These are phyloP conservation scores for Theobroma grandiflorum DNA, from an alignment of 441 rosid species.

Conservation along the genomic window DNA sequence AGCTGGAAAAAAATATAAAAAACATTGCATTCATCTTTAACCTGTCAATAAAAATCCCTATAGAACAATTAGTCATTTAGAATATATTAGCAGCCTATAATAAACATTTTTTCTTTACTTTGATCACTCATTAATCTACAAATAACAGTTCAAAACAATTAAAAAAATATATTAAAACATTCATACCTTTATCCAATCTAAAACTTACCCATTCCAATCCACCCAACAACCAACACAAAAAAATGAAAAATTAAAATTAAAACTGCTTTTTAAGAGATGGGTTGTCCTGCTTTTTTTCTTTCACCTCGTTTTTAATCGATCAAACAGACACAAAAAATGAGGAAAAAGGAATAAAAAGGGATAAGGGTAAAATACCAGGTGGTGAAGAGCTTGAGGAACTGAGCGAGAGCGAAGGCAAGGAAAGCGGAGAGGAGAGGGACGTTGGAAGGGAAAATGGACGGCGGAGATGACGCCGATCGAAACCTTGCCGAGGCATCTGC, in stretches of 20 bases:
- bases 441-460: conserved; percentile 48
- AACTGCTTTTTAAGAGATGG: neutral
- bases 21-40: neutral
- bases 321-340: neutral
- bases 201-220: neutral
- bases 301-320: neutral
- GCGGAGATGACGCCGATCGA: conserved; percentile 42
- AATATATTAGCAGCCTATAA: neutral
- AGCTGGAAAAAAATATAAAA: neutral
- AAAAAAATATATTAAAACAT: neutral
- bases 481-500: conserved; percentile 47
- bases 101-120: neutral
- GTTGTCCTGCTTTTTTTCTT: neutral
- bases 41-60: neutral
- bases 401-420: conserved; percentile 61
- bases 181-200: neutral
- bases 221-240: neutral
- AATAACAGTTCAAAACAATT: neutral
- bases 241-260: neutral
- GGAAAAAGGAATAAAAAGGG: neutral
- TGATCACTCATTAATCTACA: conserved; percentile 1
- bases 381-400: conserved; percentile 69
- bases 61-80: neutral
- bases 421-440: conserved; percentile 60
- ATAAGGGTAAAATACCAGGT: conserved; percentile 42